Evolutionary conservation across 129 eudicot genomes (phyloP).

Genomic region (Artemisia annua): DNA sequence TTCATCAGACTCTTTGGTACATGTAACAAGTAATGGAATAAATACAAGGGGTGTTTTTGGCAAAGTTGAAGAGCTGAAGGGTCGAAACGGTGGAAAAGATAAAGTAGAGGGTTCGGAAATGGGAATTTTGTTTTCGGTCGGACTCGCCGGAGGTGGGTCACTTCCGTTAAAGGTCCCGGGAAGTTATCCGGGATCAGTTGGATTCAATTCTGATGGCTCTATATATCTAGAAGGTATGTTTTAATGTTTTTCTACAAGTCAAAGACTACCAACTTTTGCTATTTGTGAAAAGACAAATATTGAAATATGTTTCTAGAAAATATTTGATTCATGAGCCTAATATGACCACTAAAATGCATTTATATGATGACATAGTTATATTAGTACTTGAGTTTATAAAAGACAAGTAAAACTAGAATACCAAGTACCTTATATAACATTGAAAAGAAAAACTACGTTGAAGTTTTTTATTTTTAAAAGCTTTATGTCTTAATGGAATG

Average conservation of each 20-base stretch:
- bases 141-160: conserved; percentile 61
- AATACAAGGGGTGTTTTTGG: conserved; percentile 18
- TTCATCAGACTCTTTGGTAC: conserved; percentile 47
- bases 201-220: conserved; percentile 86
- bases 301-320: conserved; percentile 16
- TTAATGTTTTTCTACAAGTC: conserved; percentile 11
- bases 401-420: too few relatives aligned
- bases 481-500: not conserved
- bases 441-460: too few relatives aligned
- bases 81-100: conserved; percentile 36
- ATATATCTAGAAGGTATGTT: conserved; percentile 76
- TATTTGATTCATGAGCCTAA: too few relatives aligned
- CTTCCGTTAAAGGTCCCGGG: conserved; percentile 68
- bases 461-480: too few relatives aligned
- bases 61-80: conserved; percentile 40
- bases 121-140: conserved; percentile 48
- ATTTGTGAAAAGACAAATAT: conserved; percentile 10
- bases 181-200: conserved; percentile 71
- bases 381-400: too few relatives aligned
- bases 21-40: conserved; percentile 37
- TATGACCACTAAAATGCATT: too few relatives aligned
- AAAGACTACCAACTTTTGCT: conserved; percentile 13
- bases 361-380: too few relatives aligned
- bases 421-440: too few relatives aligned
- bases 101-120: conserved; percentile 34